Conservation (phyloP, 73 alveolate species). For the Blepharisma japonicum region DNA sequence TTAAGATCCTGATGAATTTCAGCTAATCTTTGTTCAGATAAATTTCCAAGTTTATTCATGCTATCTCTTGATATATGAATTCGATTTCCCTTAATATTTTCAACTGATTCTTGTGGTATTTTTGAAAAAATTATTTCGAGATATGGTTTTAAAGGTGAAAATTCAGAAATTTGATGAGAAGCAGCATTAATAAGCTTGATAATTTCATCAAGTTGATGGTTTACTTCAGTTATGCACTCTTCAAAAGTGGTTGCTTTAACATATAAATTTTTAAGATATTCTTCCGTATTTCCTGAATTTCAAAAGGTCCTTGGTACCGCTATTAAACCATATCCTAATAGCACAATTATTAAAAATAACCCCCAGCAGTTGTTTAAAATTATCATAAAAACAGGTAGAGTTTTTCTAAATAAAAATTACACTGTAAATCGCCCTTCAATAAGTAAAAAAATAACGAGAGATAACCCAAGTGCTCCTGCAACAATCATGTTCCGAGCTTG, state of each 20-base stretch:
- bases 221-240: conserved; percentile 21
- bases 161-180: too few species aligned
- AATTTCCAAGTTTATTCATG: neutral
- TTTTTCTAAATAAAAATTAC: neutral
- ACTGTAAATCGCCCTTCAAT: neutral
- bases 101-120: too few species aligned
- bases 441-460: neutral
- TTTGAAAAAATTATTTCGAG: too few species aligned
- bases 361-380: conserved; percentile 28
- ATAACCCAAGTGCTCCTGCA: neutral
- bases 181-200: neutral
- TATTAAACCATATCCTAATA: conserved; percentile 20
- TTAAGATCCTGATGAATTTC: neutral
- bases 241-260: neutral
- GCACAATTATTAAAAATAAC: conserved; percentile 1
- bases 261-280: neutral
- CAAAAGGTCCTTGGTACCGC: conserved; percentile 21
- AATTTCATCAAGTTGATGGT: conserved; percentile 16
- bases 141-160: too few species aligned
- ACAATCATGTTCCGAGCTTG: neutral
- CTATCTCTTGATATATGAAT: neutral
- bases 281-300: neutral
- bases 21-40: neutral
- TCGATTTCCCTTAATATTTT: too few species aligned
- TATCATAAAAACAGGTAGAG: conserved; percentile 13